Conservation (phyloP, 2,329 filamentous ascomycete genomes). For the Aureobasidium uvarum region DNA sequence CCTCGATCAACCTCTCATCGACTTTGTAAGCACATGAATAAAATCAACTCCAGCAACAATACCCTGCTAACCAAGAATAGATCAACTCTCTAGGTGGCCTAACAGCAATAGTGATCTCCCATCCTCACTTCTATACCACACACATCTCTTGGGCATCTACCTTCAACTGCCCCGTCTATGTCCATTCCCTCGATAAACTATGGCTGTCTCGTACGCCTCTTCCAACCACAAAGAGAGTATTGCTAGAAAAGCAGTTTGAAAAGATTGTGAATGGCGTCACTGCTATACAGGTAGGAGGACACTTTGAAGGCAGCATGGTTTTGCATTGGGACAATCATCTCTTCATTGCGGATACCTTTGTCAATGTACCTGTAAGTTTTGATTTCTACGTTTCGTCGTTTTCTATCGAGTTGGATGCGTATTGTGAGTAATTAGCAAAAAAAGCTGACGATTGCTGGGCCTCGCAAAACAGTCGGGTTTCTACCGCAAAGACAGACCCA, state of each 20-base stretch:
- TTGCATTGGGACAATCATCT: slow-evolving; percentile 61
- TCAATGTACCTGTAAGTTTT: slow-evolving; percentile 60
- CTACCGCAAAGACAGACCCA: slow-evolving; percentile 43
- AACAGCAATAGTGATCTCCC: slow-evolving; percentile 60
- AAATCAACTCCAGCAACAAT: not conserved
- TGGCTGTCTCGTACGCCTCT: slow-evolving; percentile 59
- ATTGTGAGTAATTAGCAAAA: too few relatives aligned
- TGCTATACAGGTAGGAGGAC: slow-evolving; percentile 70
- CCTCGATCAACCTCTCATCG: slow-evolving; percentile 63
- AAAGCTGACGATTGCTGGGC: not conserved
- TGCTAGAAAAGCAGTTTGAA: slow-evolving; percentile 42
- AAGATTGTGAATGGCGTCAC: slow-evolving; percentile 52
- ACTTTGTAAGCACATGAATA: slow-evolving; percentile 35
- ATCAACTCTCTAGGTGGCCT: slow-evolving; percentile 65
- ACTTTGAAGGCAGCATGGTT: slow-evolving; percentile 74
- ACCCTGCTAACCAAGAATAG: slow-evolving; percentile 24
- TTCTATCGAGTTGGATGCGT: too few relatives aligned
- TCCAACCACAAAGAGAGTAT: slow-evolving; percentile 44
- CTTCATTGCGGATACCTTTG: slow-evolving; percentile 74
- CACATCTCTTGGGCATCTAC: slow-evolving; percentile 69
- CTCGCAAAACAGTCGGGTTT: slow-evolving; percentile 33
- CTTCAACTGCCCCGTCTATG: slow-evolving; percentile 69
- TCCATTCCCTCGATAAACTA: slow-evolving; percentile 61
- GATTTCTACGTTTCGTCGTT: too few relatives aligned
- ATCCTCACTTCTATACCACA: slow-evolving; percentile 81